Evolutionary conservation across 2,329 filamentous ascomycete genomes (phyloP), one percentile per base, ranked within the genome.

Genomic region (Fusarium torulosum): DNA sequence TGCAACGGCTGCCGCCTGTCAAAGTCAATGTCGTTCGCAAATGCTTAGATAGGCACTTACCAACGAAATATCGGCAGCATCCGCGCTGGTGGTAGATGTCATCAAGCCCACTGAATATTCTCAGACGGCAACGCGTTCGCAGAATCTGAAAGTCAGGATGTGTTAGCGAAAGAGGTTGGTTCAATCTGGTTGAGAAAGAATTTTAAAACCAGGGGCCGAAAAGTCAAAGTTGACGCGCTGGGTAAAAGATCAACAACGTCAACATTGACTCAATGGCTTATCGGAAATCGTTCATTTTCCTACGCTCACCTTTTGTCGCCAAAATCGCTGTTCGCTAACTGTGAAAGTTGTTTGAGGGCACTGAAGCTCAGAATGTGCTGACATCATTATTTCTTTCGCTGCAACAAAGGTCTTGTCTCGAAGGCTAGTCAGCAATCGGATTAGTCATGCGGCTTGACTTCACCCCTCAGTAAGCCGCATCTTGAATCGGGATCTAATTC

Each of bases 31-130:
- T 13, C 20, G 3, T 11, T 3, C 6, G 5, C 3, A 3, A 3
- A 9, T 25, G 25, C 25, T 9, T 25, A 9, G 25, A 11, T 10
- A 15, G 23, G 35, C 2, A 10, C 21, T 37, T 4, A 63, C 60
- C 59, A 63, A 17, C 13, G 60, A 63, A 51, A 63, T 59, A 8
- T 63, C 59, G 9, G 59, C 14, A 35, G 59, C 59, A 63, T 63
- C 59, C 21, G 60, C 52, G 15, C 25, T 64, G 52, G 13, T 46
- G 14, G 44, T 0, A 13, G 59, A 33, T 45, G 60, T 59, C 60
- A 63, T 63, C 17, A 59, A 52, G 42, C 14, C 21, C 17, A 2
- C 6, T 15, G 0, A 20, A 7, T 4, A 8, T 4, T 17, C 11
- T 23, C 2, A 9, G 7, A 4, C 5, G 27, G 4, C 27, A 29